These are phyloP conservation scores for Aspergillus bridgeri DNA, from an alignment of 495 filamentous ascomycete species.

Conservation along the genomic window DNA sequence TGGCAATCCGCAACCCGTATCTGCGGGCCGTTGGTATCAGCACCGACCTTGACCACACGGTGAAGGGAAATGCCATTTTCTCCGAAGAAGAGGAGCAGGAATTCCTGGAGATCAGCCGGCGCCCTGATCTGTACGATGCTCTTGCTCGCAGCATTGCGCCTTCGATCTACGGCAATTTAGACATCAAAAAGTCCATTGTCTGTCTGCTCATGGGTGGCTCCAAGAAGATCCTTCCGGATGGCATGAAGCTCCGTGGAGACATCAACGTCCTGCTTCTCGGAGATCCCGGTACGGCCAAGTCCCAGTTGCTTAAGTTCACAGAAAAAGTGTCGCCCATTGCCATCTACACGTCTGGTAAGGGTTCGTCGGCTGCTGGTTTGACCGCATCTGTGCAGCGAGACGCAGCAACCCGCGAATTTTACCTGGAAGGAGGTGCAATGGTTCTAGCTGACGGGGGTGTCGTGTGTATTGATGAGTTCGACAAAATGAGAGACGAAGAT, in stretches of 20 bases:
- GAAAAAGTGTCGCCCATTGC: conserved; percentile 96
- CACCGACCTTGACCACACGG: conserved; percentile 83
- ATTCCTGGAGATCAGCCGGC: conserved; percentile 86
- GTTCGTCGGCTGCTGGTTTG: conserved; percentile 95
- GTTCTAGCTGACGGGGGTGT: conserved; percentile 97
- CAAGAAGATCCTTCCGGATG: conserved; percentile 97
- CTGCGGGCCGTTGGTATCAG: conserved; percentile 92
- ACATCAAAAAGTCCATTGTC: conserved; percentile 99
- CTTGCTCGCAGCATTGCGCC: conserved; percentile 93
- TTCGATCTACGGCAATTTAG: conserved; percentile 92
- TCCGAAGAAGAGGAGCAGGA: conserved; percentile 97
- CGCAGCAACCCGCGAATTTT: conserved; percentile 88
- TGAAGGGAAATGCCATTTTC: conserved; percentile 81
- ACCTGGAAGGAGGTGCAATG: conserved; percentile 98
- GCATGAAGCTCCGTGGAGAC: conserved; percentile 97
- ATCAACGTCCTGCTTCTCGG: conserved; percentile 97
- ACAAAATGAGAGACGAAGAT: conserved; percentile 99
- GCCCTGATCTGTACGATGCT: conserved; percentile 86
- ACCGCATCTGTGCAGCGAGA: conserved; percentile 97
- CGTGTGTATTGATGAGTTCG: conserved; percentile 99
- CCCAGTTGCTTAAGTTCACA: conserved; percentile 95
- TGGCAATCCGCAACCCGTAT: conserved; percentile 95
- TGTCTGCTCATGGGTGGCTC: conserved; percentile 93
- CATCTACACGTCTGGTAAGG: conserved; percentile 99
- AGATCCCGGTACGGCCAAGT: conserved; percentile 98